phyloP scores from a whole-genome alignment of 1,139 yeast genomes.

The Nadsonia commutata region DNA sequence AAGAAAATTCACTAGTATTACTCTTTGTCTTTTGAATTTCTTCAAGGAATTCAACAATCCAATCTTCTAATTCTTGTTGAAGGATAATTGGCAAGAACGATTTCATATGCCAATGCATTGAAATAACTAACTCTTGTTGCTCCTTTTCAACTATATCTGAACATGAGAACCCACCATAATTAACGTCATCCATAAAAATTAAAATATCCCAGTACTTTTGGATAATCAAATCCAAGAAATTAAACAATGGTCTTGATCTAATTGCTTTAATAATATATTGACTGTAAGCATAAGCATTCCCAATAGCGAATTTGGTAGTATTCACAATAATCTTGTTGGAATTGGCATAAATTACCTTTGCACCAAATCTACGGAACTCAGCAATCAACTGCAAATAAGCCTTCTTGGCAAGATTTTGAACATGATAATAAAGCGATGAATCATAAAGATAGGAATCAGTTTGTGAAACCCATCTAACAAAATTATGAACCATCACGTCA shows the following conservation, averaged over 20 bases:
- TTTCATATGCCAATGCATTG: slow-evolving; percentile 70
- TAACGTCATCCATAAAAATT: slow-evolving; percentile 88
- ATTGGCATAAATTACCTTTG: slow-evolving; percentile 67
- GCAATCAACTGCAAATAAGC: slow-evolving; percentile 68
- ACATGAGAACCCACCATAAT: slow-evolving; percentile 76
- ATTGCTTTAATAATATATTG: slow-evolving; percentile 71
- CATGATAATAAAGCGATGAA: slow-evolving; percentile 67
- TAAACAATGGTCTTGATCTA: slow-evolving; percentile 68
- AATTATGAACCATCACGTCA: slow-evolving; percentile 69
- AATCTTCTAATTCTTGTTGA: slow-evolving; percentile 74
- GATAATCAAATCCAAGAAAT: slow-evolving; percentile 62
- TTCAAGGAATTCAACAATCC: slow-evolving; percentile 69
- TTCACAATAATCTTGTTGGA: slow-evolving; percentile 59
- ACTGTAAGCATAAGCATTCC: slow-evolving; percentile 86
- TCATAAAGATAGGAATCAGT: slow-evolving; percentile 63
- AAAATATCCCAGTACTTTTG: slow-evolving; percentile 79
- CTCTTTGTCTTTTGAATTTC: slow-evolving; percentile 34
- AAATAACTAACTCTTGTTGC: slow-evolving; percentile 42
- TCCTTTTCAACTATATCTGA: slow-evolving; percentile 20
- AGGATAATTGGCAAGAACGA: slow-evolving; percentile 59
- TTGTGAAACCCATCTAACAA: slow-evolving; percentile 79
- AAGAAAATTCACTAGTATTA: background rate
- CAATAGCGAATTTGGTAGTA: slow-evolving; percentile 68
- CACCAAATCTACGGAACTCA: slow-evolving; percentile 67
- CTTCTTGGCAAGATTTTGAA: slow-evolving; percentile 74